Percentiles rank a stretch among this genome's conserved stretches.
Evolutionary conservation across 306 rosid species (phyloP).

Genomic region (Lathyrus aphaca): DNA sequence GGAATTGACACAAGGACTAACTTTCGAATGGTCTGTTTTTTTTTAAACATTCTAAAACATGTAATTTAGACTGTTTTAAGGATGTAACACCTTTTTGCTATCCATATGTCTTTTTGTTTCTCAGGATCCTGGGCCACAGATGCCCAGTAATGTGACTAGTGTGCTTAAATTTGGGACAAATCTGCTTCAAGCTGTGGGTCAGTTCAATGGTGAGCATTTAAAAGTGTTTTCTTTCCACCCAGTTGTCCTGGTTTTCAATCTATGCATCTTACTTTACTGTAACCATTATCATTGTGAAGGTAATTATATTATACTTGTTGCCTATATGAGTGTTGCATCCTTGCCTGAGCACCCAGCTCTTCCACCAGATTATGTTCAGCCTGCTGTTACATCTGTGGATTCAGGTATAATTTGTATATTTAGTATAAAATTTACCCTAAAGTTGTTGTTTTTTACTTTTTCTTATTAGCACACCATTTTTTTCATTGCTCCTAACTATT

Average conservation of each 20-base stretch:
- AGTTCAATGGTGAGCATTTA: slow-evolving; percentile 70
- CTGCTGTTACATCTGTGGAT: slow-evolving; percentile 49
- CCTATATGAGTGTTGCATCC: slow-evolving; percentile 62
- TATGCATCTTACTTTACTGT: slow-evolving; percentile 41
- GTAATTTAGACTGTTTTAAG: slow-evolving; percentile 34
- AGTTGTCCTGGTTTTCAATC: slow-evolving; percentile 39
- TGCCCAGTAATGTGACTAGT: slow-evolving; percentile 72
- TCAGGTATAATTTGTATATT: slow-evolving; percentile 57
- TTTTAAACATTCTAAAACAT: slow-evolving; percentile 18
- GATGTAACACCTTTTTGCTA: slow-evolving; percentile 35
- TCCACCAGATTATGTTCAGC: slow-evolving; percentile 68
- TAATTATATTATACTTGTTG: slow-evolving; percentile 68
- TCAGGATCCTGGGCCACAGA: slow-evolving; percentile 89
- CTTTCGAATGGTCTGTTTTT: slow-evolving; percentile 59
- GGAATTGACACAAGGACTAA: slow-evolving; percentile 64
- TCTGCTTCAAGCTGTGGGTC: slow-evolving; percentile 90
- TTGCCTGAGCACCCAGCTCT: slow-evolving; percentile 55
- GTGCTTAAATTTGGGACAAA: slow-evolving; percentile 83
- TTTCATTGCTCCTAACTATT: not conserved
- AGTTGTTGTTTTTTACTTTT: not conserved
- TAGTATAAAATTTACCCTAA: slow-evolving; percentile 13
- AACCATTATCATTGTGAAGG: slow-evolving; percentile 55
- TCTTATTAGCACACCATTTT: not conserved
- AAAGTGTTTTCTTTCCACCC: slow-evolving; percentile 24
- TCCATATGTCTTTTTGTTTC: slow-evolving; percentile 31